These are phyloP conservation scores for Cladosporium sp. DNA, from an alignment of 2,329 filamentous ascomycete genomes.

Conservation along the genomic window DNA sequence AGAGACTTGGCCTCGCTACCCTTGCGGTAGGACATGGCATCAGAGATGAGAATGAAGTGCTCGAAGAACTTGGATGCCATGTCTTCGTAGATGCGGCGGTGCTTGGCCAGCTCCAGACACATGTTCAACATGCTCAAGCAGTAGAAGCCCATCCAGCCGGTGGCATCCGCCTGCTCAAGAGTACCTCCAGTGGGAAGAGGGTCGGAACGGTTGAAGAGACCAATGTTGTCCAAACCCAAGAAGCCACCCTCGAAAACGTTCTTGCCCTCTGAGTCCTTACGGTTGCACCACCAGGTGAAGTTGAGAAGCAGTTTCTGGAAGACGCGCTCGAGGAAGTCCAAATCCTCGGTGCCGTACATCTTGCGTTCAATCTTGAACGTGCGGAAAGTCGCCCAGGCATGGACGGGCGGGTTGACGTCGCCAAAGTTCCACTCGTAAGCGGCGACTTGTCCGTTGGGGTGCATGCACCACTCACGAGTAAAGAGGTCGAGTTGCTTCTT, in stretches of 20 bases:
- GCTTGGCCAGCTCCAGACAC: constrained; percentile 87
- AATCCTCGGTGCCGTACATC: constrained; percentile 87
- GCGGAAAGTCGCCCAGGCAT: constrained; percentile 92
- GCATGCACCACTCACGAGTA: constrained; percentile 97
- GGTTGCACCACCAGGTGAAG: constrained; percentile 99
- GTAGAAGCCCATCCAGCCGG: constrained; percentile 99
- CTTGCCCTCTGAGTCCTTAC: constrained; percentile 90
- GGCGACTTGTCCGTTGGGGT: constrained; percentile 90
- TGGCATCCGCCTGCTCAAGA: constrained; percentile 94
- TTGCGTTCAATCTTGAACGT: constrained; percentile 98
- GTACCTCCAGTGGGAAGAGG: constrained; percentile 89
- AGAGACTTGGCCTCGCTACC: constrained; percentile 72
- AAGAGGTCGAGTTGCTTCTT: constrained; percentile 97
- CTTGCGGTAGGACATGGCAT: constrained; percentile 78
- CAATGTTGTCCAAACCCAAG: constrained; percentile 93
- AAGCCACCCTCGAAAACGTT: constrained; percentile 98
- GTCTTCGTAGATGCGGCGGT: constrained; percentile 91
- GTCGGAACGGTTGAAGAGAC: constrained; percentile 93
- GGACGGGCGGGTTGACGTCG: constrained; percentile 93
- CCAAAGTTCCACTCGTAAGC: constrained; percentile 98
- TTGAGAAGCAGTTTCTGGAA: constrained; percentile 95
- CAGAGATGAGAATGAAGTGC: constrained; percentile 95
- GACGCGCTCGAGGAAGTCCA: constrained; percentile 92
- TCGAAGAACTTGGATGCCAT: constrained; percentile 98
- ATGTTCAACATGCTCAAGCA: constrained; percentile 97